Evolutionary conservation across 306 rosid genomes (phyloP).

Genomic region (Quercus mongolica): DNA sequence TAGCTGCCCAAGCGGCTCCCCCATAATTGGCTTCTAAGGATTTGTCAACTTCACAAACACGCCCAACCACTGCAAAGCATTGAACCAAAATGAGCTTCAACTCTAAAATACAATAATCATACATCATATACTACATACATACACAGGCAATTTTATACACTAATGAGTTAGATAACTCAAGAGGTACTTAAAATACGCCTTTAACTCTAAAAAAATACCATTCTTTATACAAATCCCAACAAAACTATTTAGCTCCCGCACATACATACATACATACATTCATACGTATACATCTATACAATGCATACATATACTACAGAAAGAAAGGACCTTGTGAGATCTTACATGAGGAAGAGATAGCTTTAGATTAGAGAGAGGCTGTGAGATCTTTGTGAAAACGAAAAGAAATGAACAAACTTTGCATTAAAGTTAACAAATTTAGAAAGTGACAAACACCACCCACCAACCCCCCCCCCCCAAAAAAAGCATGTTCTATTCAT

Average conservation of each 20-base stretch:
- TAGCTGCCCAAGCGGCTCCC: constrained; percentile 60
- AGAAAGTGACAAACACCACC: constrained; percentile 5
- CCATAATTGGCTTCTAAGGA: constrained; percentile 40
- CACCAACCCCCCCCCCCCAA: no score
- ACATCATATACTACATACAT: background rate
- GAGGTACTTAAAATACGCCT: background rate
- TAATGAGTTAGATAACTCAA: background rate
- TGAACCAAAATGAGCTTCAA: background rate
- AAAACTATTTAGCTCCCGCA: background rate
- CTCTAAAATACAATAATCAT: background rate
- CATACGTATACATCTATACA: background rate
- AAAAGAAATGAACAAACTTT: background rate
- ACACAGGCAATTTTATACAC: no score
- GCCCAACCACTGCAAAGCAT: constrained; percentile 6
- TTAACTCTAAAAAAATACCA: background rate
- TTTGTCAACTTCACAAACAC: constrained; percentile 7
- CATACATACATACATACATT: background rate
- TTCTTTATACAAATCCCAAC: background rate
- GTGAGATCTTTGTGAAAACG: background rate
- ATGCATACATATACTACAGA: background rate
- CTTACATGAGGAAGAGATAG: background rate
- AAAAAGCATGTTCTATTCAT: background rate
- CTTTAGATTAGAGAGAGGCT: background rate
- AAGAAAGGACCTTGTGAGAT: background rate
- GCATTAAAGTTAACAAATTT: background rate